Conservation (phyloP, 1,284 basidiomycete species). For the Irpex sp. region DNA sequence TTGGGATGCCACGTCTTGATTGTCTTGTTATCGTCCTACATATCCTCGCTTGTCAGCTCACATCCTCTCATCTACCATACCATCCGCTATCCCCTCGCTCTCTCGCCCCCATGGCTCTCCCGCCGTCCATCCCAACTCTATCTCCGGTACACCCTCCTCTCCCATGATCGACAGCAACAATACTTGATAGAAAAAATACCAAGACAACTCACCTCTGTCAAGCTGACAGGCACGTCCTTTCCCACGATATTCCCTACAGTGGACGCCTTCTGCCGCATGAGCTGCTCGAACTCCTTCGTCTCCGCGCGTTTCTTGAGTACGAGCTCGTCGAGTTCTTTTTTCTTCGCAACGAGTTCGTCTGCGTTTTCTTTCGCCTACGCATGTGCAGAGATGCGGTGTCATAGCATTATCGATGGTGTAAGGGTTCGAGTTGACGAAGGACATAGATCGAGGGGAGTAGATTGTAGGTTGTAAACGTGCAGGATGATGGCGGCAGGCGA, state of each 20-base stretch:
- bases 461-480: too few species aligned
- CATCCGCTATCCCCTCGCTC: too few species aligned
- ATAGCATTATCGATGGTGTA: too few species aligned
- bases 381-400: too few species aligned
- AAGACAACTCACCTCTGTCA: constrained; percentile 71
- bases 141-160: too few species aligned
- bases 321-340: constrained; percentile 75
- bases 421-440: too few species aligned
- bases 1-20: constrained; percentile 85
- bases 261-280: constrained; percentile 77
- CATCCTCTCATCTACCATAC: background rate
- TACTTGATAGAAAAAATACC: too few species aligned
- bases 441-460: too few species aligned
- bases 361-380: constrained; percentile 84
- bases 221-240: constrained; percentile 78
- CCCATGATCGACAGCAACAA: too few species aligned
- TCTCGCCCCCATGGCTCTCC: too few species aligned
- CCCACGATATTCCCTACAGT: constrained; percentile 93
- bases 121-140: too few species aligned
- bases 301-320: constrained; percentile 75
- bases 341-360: constrained; percentile 77
- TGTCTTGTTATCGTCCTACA: constrained; percentile 83
- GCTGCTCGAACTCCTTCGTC: constrained; percentile 70
- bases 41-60: constrained; percentile 1
- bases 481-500: too few species aligned